These are phyloP conservation scores for Fusarium begoniae DNA, from an alignment of 2,329 filamentous ascomycete species.

Conservation along the genomic window DNA sequence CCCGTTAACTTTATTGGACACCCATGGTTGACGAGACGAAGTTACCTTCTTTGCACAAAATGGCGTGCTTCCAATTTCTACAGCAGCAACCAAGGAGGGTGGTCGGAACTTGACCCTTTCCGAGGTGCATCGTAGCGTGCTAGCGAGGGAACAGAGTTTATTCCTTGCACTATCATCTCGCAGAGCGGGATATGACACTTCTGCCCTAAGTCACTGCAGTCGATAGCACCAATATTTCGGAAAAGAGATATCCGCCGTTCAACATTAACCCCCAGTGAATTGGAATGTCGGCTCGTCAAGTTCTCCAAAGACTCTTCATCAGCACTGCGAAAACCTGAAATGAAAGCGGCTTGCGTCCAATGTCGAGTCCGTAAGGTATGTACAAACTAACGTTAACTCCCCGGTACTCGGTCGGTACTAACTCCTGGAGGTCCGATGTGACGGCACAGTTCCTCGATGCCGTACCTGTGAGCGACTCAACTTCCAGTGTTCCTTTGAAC, in stretches of 20 bases:
- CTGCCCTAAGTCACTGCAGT: background rate
- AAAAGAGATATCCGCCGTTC: background rate
- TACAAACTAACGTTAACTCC: background rate
- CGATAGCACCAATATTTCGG: background rate
- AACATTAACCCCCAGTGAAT: background rate
- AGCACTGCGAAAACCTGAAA: constrained; percentile 3
- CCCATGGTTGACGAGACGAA: background rate
- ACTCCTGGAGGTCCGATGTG: constrained; percentile 44
- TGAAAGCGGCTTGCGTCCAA: constrained; percentile 43
- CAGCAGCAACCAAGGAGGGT: background rate
- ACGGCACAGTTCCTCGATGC: constrained; percentile 39
- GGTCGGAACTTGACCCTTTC: background rate
- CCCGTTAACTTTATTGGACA: constrained; percentile 33
- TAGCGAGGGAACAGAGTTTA: background rate
- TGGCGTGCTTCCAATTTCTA: constrained; percentile 31
- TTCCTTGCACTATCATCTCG: background rate
- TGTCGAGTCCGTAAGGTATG: constrained; percentile 44
- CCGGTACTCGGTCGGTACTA: constrained; percentile 38
- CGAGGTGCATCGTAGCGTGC: background rate
- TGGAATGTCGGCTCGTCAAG: background rate
- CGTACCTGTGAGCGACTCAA: constrained; percentile 40
- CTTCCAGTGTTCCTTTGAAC: constrained; percentile 43
- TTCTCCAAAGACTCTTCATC: background rate
- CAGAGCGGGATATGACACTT: background rate
- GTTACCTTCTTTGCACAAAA: constrained; percentile 5